Evolutionary conservation across 2,329 filamentous ascomycete genomes (phyloP).

Genomic region (Clarireedia homoeocarpa): DNA sequence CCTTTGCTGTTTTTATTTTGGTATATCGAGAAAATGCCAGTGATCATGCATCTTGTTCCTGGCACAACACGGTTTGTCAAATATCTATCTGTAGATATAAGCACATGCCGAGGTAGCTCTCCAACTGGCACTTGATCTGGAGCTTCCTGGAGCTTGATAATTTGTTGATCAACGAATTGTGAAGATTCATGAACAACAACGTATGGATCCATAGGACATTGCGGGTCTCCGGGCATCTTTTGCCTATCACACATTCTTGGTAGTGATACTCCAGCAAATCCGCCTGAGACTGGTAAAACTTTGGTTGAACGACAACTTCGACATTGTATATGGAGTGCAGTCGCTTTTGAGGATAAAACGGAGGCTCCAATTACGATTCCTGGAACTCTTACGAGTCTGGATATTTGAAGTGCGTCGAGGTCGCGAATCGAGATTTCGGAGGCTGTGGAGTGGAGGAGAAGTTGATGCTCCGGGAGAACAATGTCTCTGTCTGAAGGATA

Average conservation of each 20-base stretch:
- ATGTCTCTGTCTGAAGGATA: conserved; percentile 64
- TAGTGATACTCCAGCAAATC: conserved; percentile 80
- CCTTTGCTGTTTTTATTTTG: conserved; percentile 83
- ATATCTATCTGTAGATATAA: conserved; percentile 94
- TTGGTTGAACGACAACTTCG: conserved; percentile 72
- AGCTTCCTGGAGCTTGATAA: conserved; percentile 95
- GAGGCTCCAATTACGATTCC: conserved; percentile 97
- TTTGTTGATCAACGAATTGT: conserved; percentile 93
- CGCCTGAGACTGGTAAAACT: conserved; percentile 66
- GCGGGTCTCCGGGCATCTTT: conserved; percentile 60
- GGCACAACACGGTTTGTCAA: conserved; percentile 93
- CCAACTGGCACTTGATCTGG: conserved; percentile 96
- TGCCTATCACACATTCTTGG: conserved; percentile 68
- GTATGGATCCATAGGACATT: conserved; percentile 90
- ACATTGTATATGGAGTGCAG: conserved; percentile 77
- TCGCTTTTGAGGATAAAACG: conserved; percentile 93
- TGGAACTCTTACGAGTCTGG: conserved; percentile 89
- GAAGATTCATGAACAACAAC: conserved; percentile 93
- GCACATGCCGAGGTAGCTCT: conserved; percentile 87
- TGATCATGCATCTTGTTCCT: conserved; percentile 87
- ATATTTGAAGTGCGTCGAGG: conserved; percentile 85
- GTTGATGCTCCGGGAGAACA: conserved; percentile 80
- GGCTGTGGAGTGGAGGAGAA: conserved; percentile 87
- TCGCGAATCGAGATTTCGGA: conserved; percentile 90
- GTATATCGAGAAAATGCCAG: conserved; percentile 97